Base-by-base conservation (phyloP, 1,139 yeast genomes). In the Geotrichum reessii region DNA sequence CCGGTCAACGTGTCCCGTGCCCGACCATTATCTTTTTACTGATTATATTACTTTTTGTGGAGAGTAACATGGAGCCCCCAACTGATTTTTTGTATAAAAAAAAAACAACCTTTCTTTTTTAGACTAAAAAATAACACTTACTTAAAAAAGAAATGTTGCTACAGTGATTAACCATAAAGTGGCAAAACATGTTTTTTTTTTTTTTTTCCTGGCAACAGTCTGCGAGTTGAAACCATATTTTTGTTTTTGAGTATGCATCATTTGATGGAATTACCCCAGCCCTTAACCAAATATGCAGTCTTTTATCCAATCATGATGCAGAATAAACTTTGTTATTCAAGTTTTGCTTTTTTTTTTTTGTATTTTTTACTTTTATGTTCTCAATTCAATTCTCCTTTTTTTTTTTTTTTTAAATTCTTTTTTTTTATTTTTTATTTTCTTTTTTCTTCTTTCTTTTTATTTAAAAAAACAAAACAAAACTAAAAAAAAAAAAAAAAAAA, bases 401-500 rank as follows among this genome's bases (percentile, higher is more conserved):
- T 42, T 25, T 19, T 42, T 24, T 2, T 31, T 19, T 51, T 37
- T 33, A 21, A 33, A 37, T 51, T 53, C 33, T 53, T 53, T 12
- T 31, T 47, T 46, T 47, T 53, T n/a, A 22, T 53, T 52, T 52
- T 25, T 44, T 52, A 44, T 46, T 33, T 8, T 21, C 31, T 47
- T 47, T 37, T 19, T 47, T 47, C 27, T 33, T 21, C 4, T 47
- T 28, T 24, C 27, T 19, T 17, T 22, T 27, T n/a, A n/a, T 48
- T 47, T 19, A 27, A 3, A 14, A 46, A 31, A 47, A n/a, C n/a
- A n/a, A n/a, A n/a, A n/a, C n/a, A n/a, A n/a, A n/a, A n/a, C n/a
- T n/a, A n/a, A n/a, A 47, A 31, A 47, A 33, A 53, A 28, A 37
- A 51, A 40, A 40, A 42, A 42, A 51, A 51, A 40, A 50, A 19